Conservation (phyloP, 1,284 basidiomycete species). For the Athelia sp. region DNA sequence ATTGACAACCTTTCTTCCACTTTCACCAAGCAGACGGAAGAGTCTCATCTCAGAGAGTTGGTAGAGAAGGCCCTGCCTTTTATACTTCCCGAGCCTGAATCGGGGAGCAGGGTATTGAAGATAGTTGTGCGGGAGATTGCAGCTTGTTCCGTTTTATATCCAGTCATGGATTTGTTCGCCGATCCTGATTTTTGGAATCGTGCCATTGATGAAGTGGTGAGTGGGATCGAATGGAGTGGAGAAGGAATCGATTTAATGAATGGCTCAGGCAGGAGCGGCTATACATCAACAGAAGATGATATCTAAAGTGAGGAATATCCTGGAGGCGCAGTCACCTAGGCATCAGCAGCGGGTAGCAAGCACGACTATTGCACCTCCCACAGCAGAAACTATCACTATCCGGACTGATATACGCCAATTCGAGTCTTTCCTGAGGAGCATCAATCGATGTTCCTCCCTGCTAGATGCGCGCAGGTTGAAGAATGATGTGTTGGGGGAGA, state of each 20-base stretch:
- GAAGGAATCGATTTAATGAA: constrained; percentile 1
- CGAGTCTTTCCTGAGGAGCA: constrained; percentile 84
- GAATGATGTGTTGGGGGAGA: constrained; percentile 86
- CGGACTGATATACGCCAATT: constrained; percentile 78
- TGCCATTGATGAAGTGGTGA: constrained; percentile 83
- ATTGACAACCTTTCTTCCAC: constrained; percentile 83
- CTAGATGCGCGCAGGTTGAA: constrained; percentile 87
- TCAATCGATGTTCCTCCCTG: constrained; percentile 75
- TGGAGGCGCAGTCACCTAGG: constrained; percentile 73
- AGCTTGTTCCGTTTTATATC: constrained; percentile 78
- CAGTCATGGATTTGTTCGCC: constrained; percentile 86
- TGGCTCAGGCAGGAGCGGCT: constrained; percentile 71
- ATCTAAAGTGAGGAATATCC: constrained; percentile 76
- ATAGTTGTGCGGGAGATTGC: constrained; percentile 81
- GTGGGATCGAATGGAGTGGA: no score
- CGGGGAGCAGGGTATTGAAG: constrained; percentile 63
- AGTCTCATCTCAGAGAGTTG: constrained; percentile 73
- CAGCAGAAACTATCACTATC: constrained; percentile 69
- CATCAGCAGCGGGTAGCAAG: constrained; percentile 36
- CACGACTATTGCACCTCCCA: constrained; percentile 26
- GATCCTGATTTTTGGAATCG: constrained; percentile 98
- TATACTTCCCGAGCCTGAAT: constrained; percentile 75
- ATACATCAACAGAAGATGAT: constrained; percentile 91
- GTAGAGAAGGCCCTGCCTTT: constrained; percentile 67
- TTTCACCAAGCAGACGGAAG: constrained; percentile 86